Conservation (phyloP, 768 basidiomycete species). For the Boletus edulis region DNA sequence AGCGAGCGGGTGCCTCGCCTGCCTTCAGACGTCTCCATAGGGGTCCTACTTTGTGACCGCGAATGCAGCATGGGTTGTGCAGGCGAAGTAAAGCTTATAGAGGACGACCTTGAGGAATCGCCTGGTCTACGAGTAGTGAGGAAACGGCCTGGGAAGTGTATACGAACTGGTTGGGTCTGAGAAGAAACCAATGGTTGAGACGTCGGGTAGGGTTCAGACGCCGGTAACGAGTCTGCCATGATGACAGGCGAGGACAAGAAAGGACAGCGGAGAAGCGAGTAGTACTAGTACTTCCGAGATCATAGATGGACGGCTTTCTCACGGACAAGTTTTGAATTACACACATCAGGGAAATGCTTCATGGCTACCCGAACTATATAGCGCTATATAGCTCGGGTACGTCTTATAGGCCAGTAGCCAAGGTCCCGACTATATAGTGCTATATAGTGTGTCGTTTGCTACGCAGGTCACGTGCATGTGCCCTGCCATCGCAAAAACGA, state of each 20-base stretch:
- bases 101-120: constrained; percentile 33
- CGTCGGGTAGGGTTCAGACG: constrained; percentile 18
- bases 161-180: constrained; percentile 23
- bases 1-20: constrained; percentile 22
- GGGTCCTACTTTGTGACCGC: constrained; percentile 12
- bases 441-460: no score
- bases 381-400: no score
- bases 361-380: no score
- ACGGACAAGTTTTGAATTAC: constrained; percentile 2
- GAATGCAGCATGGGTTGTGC: constrained; percentile 11
- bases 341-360: no score
- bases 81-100: constrained; percentile 20
- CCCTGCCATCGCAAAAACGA: no score
- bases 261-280: not conserved
- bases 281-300: not conserved
- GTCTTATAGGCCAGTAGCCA: no score
- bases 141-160: constrained; percentile 35
- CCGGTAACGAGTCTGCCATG: constrained; percentile 32
- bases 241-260: not conserved
- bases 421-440: no score
- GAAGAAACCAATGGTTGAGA: constrained; percentile 9
- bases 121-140: constrained; percentile 23
- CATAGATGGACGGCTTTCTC: constrained; percentile 7
- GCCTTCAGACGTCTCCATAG: constrained; percentile 10
- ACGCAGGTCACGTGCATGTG: no score